Conservation (phyloP, 495 filamentous ascomycete species). For the Podospora australis region DNA sequence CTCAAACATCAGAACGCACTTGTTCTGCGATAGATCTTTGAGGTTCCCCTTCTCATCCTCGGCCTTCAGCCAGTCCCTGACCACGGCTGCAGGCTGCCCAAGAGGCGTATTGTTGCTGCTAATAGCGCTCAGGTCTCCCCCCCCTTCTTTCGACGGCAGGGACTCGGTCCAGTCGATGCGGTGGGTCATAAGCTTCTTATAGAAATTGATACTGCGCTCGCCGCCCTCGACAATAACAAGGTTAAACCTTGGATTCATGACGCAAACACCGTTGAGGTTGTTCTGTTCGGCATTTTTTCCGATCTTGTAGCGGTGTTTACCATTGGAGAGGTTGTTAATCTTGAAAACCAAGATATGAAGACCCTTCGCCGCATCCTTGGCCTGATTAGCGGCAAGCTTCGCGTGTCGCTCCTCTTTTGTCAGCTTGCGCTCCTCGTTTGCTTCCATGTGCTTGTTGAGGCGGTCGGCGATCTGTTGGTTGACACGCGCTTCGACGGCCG, state of each 20-base stretch:
- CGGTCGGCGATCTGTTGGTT: constrained; percentile 86
- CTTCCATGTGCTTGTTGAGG: constrained; percentile 61
- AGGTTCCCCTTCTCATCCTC: constrained; percentile 73
- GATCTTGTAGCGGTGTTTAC: constrained; percentile 88
- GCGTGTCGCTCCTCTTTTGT: constrained; percentile 85
- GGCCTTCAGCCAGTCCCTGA: constrained; percentile 66
- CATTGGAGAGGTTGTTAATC: constrained; percentile 79
- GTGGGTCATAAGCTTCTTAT: constrained; percentile 81
- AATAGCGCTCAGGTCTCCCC: constrained; percentile 35
- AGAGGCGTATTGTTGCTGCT: constrained; percentile 37
- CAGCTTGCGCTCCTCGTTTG: constrained; percentile 83
- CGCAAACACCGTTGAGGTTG: constrained; percentile 75
- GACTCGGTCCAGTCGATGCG: constrained; percentile 95
- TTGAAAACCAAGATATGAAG: constrained; percentile 80
- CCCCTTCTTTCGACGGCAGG: constrained; percentile 55
- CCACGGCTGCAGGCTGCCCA: no score
- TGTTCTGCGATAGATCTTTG: constrained; percentile 74
- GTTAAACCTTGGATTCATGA: constrained; percentile 82
- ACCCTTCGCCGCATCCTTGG: constrained; percentile 81
- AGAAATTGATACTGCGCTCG: constrained; percentile 66
- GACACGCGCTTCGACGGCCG: constrained; percentile 90
- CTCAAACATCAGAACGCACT: constrained; percentile 78
- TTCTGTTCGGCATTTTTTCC: constrained; percentile 85
- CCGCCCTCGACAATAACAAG: constrained; percentile 91
- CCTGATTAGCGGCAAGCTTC: constrained; percentile 76